Evolutionary conservation across 768 basidiomycete genomes (phyloP), one percentile per base, ranked within the genome.

Genomic region (Trametopsis cervina): DNA sequence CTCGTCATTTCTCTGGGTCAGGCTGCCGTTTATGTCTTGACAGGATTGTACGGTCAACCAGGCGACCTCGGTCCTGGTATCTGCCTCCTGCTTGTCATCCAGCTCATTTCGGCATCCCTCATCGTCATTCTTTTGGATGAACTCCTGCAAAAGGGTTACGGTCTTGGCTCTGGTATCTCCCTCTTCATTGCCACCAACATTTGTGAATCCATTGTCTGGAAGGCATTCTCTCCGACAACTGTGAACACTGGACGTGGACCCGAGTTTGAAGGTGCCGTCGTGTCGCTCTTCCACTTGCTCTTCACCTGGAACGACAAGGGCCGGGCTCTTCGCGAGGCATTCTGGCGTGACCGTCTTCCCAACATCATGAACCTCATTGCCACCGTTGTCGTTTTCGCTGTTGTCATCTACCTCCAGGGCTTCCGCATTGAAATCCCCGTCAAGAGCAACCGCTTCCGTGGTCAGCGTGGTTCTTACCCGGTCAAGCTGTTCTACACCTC

Each of bases 131-230:
- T 98, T 56, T 89, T 99, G 57, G 95, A 98, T 63, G 94, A 98
- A 67, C 89, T 99, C 53, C 88, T 99, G 56, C 95, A 97, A 61
- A 98, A 98, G 66, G 96, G 95, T 37, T 98, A 99, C 66, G 95
- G 96, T 63, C 89, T 98, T 54, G 96, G 96, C 49, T 94, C 91
- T 4, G 96, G 96, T 54, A 97, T 99, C 68, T 94, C 93, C 49
- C 85, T 98, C 49, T 98, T 98, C 79, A 96, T 98, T 59, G 96
- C 95, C 3, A 98, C 96, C 72, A 99, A 98, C 76, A 98, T 99
- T 59, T 98, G 95, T 68, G 96, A 99, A 68, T 90, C 87, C 54
- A 98, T 99, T 71, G 83, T 98, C 63, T 99, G 95, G 95, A 99
- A 99, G 63, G 96, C 95, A 1, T 98, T 99, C 72, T 94, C 91